These are phyloP conservation scores for Mycena amicta DNA, from an alignment of 768 basidiomycete genomes.

Conservation along the genomic window DNA sequence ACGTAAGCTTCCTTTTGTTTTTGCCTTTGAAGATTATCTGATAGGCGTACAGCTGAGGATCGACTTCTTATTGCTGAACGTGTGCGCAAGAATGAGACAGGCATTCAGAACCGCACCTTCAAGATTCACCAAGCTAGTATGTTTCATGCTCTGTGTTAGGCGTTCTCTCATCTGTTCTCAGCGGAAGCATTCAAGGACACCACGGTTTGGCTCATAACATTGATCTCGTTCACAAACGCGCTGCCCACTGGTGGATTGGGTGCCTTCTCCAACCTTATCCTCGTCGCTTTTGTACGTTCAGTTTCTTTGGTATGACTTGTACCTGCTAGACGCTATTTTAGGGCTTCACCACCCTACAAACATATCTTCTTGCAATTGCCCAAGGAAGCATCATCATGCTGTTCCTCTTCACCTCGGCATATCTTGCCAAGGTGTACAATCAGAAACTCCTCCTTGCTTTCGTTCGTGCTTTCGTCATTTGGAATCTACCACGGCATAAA, in stretches of 20 bases:
- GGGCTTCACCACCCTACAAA: conserved; percentile 52
- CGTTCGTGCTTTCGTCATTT: conserved; percentile 20
- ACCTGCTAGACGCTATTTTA: conserved; percentile 21
- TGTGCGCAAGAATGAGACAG: conserved; percentile 54
- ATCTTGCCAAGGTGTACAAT: conserved; percentile 42
- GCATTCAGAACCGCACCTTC: conserved; percentile 53
- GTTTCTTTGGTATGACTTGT: neutral
- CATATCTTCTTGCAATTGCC: conserved; percentile 54
- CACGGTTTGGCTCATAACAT: conserved; percentile 46
- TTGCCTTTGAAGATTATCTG: neutral
- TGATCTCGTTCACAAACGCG: conserved; percentile 52
- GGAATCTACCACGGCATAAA: neutral
- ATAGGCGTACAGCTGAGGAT: conserved; percentile 32
- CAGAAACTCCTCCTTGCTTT: conserved; percentile 51
- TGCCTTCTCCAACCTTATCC: conserved; percentile 56
- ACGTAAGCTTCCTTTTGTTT: conserved; percentile 10
- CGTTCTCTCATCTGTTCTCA: conserved; percentile 10
- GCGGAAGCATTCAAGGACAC: conserved; percentile 49
- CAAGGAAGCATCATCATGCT: conserved; percentile 45
- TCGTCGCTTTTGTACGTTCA: conserved; percentile 43
- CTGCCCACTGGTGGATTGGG: conserved; percentile 51
- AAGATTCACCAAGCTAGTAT: conserved; percentile 43
- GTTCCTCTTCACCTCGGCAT: conserved; percentile 46
- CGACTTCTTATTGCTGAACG: conserved; percentile 51
- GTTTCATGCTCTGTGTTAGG: neutral